Conservation (phyloP, 1,284 basidiomycete species). For the Apiotrichum porosum region DNA sequence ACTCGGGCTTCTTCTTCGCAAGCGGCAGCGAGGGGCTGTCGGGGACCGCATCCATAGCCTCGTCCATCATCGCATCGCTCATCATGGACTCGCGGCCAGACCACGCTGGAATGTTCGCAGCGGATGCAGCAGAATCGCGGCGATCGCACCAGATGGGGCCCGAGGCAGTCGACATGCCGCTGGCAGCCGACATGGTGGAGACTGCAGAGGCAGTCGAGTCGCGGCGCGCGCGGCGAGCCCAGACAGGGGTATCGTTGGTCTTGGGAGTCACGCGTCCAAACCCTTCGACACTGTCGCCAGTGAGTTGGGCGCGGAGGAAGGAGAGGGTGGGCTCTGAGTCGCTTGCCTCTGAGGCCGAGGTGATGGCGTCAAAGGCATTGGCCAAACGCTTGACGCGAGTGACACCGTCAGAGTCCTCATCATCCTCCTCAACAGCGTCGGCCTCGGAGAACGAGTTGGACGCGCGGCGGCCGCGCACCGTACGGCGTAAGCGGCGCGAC, state of each 20-base stretch:
- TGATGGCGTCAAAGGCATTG: constrained; percentile 32
- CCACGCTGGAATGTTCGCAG: background rate
- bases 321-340: constrained; percentile 15
- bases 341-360: constrained; percentile 27
- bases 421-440: constrained; percentile 18
- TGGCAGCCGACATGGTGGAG: constrained; percentile 1
- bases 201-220: constrained; percentile 5
- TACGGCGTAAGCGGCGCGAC: constrained; percentile 35
- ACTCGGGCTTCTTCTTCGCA: background rate
- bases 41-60: background rate
- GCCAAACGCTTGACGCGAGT: constrained; percentile 38
- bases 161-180: constrained; percentile 4
- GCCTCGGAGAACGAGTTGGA: constrained; percentile 30
- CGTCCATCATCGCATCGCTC: too few species aligned
- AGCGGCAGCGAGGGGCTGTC: background rate
- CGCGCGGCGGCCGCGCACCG: constrained; percentile 10
- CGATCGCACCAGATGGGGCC: constrained; percentile 10
- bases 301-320: constrained; percentile 26
- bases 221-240: constrained; percentile 1
- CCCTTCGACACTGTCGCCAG: constrained; percentile 30
- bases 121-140: background rate
- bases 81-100: too few species aligned
- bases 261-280: constrained; percentile 15
- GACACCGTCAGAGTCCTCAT: constrained; percentile 14
- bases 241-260: background rate